These are phyloP conservation scores for Thymus quinquecostatus DNA, from an alignment of 257 asterid genomes.

Conservation along the genomic window DNA sequence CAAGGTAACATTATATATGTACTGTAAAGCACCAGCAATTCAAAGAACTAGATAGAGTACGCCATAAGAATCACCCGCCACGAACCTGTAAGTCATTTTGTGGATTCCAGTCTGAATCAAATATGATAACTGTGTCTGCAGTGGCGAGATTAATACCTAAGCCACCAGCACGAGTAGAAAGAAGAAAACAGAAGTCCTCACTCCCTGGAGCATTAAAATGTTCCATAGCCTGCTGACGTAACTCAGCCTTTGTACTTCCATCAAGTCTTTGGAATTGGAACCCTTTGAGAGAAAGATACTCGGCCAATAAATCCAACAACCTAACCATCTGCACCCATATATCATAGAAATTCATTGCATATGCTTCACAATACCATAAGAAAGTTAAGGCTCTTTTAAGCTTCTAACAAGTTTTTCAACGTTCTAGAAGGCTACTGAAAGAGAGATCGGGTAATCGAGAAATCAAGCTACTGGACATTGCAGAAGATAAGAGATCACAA, in stretches of 20 bases:
- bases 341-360: constrained; percentile 27
- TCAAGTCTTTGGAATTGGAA: constrained; percentile 97
- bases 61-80: constrained; percentile 23
- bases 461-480: constrained; percentile 5
- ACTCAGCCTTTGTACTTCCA: constrained; percentile 98
- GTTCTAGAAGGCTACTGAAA: constrained; percentile 6
- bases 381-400: constrained; percentile 11
- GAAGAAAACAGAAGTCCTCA: constrained; percentile 99
- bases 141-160: constrained; percentile 99
- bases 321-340: constrained; percentile 86
- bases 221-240: constrained; percentile 99
- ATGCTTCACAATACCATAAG: constrained; percentile 16
- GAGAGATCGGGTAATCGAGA: constrained; percentile 2
- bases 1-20: neutral
- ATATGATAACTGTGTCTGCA: constrained; percentile 98
- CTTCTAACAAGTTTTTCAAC: neutral
- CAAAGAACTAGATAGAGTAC: constrained; percentile 11
- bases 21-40: constrained; percentile 18
- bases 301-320: constrained; percentile 96
- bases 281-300: constrained; percentile 87
- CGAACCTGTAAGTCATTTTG: constrained; percentile 98
- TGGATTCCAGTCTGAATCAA: constrained; percentile 99
- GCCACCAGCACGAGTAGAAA: constrained; percentile 99
- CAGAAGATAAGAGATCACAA: constrained; percentile 18
- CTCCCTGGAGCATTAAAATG: constrained; percentile 98